Percentiles rank a stretch among this genome's conserved stretches.
Conservation (phyloP, 2,329 filamentous ascomycete genomes). For the Fusarium musae region DNA sequence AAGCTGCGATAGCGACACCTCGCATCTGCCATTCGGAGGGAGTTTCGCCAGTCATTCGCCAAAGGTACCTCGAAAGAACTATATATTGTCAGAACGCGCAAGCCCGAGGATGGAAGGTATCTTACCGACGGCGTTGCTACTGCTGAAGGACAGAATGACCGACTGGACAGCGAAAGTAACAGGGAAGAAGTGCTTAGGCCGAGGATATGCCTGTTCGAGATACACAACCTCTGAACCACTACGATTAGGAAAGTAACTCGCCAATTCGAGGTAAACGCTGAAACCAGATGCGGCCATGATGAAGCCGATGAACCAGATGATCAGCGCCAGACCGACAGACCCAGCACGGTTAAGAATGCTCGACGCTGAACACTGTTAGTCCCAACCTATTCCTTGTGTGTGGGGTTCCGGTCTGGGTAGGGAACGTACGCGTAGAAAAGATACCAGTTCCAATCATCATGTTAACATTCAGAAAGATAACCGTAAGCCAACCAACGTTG, state of each 20-base stretch:
- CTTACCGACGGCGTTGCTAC: slow-evolving; percentile 68
- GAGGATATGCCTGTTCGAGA: slow-evolving; percentile 73
- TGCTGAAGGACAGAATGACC: slow-evolving; percentile 72
- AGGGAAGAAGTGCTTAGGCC: slow-evolving; percentile 72
- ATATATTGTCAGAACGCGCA: background rate
- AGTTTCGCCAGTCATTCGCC: slow-evolving; percentile 61
- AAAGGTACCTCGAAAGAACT: slow-evolving; percentile 73
- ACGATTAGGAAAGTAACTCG: slow-evolving; percentile 73
- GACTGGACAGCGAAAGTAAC: slow-evolving; percentile 72
- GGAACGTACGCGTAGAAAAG: slow-evolving; percentile 67
- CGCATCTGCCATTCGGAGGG: slow-evolving; percentile 73
- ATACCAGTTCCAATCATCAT: slow-evolving; percentile 73
- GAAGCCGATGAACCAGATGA: slow-evolving; percentile 74
- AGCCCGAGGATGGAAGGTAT: rapidly evolving
- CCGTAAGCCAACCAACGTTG: slow-evolving; percentile 64
- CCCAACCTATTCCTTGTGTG: too few species aligned
- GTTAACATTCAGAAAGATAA: slow-evolving; percentile 70
- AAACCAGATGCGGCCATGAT: slow-evolving; percentile 66
- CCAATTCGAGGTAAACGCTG: slow-evolving; percentile 70
- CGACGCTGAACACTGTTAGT: background rate
- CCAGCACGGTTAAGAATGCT: slow-evolving; percentile 69
- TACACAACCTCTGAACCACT: slow-evolving; percentile 75
- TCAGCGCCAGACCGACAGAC: slow-evolving; percentile 69
- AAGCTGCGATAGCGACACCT: slow-evolving; percentile 72
- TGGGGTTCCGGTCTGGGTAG: too few species aligned